These are phyloP conservation scores for Xerocomellus intermedius DNA, from an alignment of 768 basidiomycete species.

Conservation along the genomic window DNA sequence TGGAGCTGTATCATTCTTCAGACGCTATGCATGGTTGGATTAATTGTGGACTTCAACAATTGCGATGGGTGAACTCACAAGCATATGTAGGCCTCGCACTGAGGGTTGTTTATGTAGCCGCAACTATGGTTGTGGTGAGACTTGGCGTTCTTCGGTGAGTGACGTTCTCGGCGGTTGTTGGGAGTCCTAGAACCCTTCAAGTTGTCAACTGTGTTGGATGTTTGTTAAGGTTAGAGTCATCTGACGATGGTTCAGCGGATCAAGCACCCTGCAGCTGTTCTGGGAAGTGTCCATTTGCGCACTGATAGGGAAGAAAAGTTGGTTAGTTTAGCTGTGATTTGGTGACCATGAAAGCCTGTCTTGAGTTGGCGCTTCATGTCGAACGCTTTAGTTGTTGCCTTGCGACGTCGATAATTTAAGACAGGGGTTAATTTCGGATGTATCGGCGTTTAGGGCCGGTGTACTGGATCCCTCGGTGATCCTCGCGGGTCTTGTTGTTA, in stretches of 20 bases:
- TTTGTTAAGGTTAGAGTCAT: not conserved
- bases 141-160: not conserved
- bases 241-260: conserved; percentile 7
- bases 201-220: not conserved
- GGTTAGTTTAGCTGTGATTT: not conserved
- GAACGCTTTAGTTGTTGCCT: not conserved
- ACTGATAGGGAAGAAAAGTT: conserved; percentile 2
- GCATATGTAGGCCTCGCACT: not conserved
- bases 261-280: conserved; percentile 1
- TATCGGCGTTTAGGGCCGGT: conserved; percentile 29
- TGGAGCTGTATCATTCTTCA: not conserved
- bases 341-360: not conserved
- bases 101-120: too few species aligned
- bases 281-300: conserved; percentile 8
- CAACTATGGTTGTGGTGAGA: not conserved
- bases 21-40: not conserved
- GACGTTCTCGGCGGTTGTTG: not conserved
- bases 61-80: not conserved
- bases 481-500: not conserved
- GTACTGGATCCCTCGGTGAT: not conserved
- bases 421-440: conserved; percentile 7
- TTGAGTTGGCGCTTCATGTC: not conserved
- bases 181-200: too few species aligned
- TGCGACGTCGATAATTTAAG: not conserved
- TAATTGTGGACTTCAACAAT: not conserved